Evolutionary conservation across 257 asterid species (phyloP), one percentile per base, ranked within the genome.

Genomic region (Lithospermum erythrorhizon): DNA sequence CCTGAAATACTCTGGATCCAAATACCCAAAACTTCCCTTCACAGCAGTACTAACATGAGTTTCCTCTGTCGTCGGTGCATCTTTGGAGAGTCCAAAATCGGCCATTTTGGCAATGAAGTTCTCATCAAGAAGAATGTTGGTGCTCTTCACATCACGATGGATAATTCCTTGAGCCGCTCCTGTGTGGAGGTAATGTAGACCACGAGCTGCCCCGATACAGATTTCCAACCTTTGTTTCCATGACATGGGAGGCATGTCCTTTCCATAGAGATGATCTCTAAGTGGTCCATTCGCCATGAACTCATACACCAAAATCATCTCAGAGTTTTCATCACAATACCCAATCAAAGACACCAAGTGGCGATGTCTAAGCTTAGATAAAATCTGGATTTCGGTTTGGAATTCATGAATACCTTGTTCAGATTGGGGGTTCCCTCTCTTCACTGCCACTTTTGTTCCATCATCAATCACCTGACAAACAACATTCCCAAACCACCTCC

Each of bases 331-430:
- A 6, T 91, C 96, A 47, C 98, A 88, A 59, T 87, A 91, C 3
- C 98, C 98, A 17, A 91, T 88, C 64, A 91, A 69, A 0, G 98
- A 86, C 57, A 88, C 96, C 29, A 91, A 66, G 67, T 91, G 98
- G 17, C 96, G 95, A 62, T 91, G 97, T 30, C 98, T 67, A 25
- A 91, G 90, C 67, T 91, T 91, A 7, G 97, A 88, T 49, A 91
- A 55, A 79, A 91, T 91, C 53, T 91, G 95, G 45, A 91, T 88
- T 72, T 91, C 98, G 0, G 97, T 88, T 48, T 88, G 90, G 71
- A 88, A 91, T 70, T 88, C 98, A 57, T 91, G 70, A 55, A 91
- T 84, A 15, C 98, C 98, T 65, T 91, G 98, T 52, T 89, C 98
- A 3, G 95, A 88, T n/a, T 84, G 93, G 0, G 97, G 95, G 66